Percentiles rank a stretch among this genome's conserved stretches.
phyloP scores from a whole-genome alignment of 805 yeast genomes.

The Suhomyces pyralidae region DNA sequence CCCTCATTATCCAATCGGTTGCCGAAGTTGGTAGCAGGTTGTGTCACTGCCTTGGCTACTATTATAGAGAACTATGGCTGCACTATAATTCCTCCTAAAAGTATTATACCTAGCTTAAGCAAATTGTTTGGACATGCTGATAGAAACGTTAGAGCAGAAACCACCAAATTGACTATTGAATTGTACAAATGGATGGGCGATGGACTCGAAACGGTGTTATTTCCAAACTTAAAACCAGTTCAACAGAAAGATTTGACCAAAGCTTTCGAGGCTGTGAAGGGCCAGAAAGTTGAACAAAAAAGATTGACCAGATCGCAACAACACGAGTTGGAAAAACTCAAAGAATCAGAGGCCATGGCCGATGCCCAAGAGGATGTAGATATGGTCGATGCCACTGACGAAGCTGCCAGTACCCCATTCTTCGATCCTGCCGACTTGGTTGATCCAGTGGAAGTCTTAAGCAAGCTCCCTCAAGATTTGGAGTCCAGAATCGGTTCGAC shows the following conservation, averaged over 20 bases:
- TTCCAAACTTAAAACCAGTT: constrained; percentile 79
- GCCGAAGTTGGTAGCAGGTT: constrained; percentile 77
- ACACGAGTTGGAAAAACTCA: constrained; percentile 22
- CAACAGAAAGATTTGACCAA: constrained; percentile 82
- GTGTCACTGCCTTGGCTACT: constrained; percentile 53
- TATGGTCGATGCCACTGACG: constrained; percentile 28
- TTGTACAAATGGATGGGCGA: constrained; percentile 74
- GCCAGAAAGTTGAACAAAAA: constrained; percentile 45
- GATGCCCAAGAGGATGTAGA: constrained; percentile 17
- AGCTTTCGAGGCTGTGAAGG: constrained; percentile 55
- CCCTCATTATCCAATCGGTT: constrained; percentile 60
- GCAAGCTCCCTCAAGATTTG: constrained; percentile 65
- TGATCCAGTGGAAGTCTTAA: constrained; percentile 65
- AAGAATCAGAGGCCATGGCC: neutral
- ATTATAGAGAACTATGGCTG: constrained; percentile 66
- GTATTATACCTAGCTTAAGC: constrained; percentile 55
- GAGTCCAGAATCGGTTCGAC: constrained; percentile 51
- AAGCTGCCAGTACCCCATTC: constrained; percentile 6
- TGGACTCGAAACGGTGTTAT: constrained; percentile 53
- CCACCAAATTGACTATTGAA: constrained; percentile 65
- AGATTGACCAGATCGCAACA: constrained; percentile 56
- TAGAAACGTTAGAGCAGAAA: constrained; percentile 76
- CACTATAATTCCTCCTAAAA: constrained; percentile 51
- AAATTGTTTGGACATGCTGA: constrained; percentile 84
- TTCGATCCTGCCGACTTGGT: constrained; percentile 70